Percentiles rank a stretch among this genome's conserved stretches.
Evolutionary conservation across 1,139 yeast genomes (phyloP).

Genomic region (Protomyces macrosporus): DNA sequence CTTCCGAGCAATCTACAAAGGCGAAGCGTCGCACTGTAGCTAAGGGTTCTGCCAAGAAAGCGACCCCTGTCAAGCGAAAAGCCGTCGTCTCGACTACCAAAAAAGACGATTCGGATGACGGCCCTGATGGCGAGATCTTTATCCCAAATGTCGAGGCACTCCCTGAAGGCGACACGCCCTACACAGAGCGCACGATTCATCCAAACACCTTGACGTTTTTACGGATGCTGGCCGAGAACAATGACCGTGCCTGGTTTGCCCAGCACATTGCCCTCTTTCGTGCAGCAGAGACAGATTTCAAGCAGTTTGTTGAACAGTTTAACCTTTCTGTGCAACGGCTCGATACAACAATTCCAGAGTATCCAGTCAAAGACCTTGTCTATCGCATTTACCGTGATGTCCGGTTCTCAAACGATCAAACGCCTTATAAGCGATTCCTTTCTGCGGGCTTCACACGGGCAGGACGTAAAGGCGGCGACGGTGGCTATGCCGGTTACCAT

Average conservation of each 20-base stretch:
- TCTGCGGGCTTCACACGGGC: conserved; percentile 33
- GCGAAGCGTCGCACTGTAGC: no score
- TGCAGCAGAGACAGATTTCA: conserved; percentile 32
- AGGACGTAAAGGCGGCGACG: conserved; percentile 32
- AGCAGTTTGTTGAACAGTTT: conserved; percentile 31
- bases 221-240: conserved; percentile 30
- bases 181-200: conserved; percentile 29
- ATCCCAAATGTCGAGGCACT: conserved; percentile 26
- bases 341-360: conserved; percentile 32
- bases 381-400: conserved; percentile 34
- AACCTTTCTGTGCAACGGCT: conserved; percentile 26
- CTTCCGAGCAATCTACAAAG: no score
- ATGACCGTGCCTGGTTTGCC: conserved; percentile 35
- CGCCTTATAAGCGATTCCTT: conserved; percentile 34
- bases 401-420: conserved; percentile 32
- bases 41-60: not conserved
- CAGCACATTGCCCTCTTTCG: conserved; percentile 33
- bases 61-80: not conserved
- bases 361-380: conserved; percentile 32
- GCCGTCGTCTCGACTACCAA: not conserved
- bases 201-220: conserved; percentile 33
- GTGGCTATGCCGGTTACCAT: conserved; percentile 33
- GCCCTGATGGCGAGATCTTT: conserved; percentile 14
- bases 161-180: conserved; percentile 27
- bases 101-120: not conserved